These are phyloP conservation scores for Auriscalpium orientale DNA, from an alignment of 768 basidiomycete genomes.

Conservation along the genomic window DNA sequence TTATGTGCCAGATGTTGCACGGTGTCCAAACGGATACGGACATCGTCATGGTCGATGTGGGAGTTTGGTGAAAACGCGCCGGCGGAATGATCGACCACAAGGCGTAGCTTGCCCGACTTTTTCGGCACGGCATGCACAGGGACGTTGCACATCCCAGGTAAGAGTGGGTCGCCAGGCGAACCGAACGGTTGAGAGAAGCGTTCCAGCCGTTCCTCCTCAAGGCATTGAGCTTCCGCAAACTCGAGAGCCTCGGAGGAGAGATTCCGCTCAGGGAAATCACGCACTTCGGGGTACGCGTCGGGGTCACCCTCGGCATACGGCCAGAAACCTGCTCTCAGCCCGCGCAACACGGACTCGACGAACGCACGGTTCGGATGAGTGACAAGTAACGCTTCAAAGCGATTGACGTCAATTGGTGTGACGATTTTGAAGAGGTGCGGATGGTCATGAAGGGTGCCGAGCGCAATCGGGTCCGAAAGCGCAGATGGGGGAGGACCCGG, in stretches of 20 bases:
- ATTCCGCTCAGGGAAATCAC: slow-evolving; percentile 15
- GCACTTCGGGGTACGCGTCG: slow-evolving; percentile 16
- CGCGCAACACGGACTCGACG: slow-evolving; percentile 25
- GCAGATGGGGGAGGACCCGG: slow-evolving; percentile 8
- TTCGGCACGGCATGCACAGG: slow-evolving; percentile 35
- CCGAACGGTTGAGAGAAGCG: slow-evolving; percentile 25
- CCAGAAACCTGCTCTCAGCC: slow-evolving; percentile 37
- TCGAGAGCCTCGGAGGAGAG: background rate
- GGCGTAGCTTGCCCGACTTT: slow-evolving; percentile 4
- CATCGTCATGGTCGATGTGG: slow-evolving; percentile 5
- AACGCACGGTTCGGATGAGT: slow-evolving; percentile 32
- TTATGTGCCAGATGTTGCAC: slow-evolving; percentile 18
- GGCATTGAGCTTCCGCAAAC: background rate
- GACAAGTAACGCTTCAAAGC: slow-evolving; percentile 20
- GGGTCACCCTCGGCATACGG: slow-evolving; percentile 27
- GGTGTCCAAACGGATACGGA: slow-evolving; percentile 24
- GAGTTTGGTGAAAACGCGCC: slow-evolving; percentile 30
- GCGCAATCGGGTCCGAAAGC: slow-evolving; percentile 8
- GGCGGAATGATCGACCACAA: slow-evolving; percentile 34
- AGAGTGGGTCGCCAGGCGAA: slow-evolving; percentile 14
- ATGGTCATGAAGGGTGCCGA: slow-evolving; percentile 19
- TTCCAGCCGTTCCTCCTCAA: slow-evolving; percentile 13
- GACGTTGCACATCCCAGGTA: slow-evolving; percentile 37
- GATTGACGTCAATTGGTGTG: slow-evolving; percentile 28
- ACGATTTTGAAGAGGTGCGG: slow-evolving; percentile 30